These are phyloP conservation scores for Dryadomyces quercivorus DNA, from an alignment of 2,329 filamentous ascomycete species.

Conservation along the genomic window DNA sequence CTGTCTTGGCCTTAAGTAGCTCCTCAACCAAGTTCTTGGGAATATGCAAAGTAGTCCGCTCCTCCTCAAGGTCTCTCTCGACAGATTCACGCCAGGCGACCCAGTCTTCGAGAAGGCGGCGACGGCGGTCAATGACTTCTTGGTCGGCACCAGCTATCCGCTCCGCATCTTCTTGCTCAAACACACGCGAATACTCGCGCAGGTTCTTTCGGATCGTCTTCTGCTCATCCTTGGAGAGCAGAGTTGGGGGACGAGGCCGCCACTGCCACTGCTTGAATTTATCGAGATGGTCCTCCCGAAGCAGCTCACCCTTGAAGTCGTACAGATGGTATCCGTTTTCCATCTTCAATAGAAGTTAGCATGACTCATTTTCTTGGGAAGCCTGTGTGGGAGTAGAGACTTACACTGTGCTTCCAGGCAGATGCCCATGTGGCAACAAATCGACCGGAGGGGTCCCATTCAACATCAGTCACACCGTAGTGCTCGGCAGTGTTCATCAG, in stretches of 20 bases:
- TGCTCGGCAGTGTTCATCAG: constrained; percentile 90
- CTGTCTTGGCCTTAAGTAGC: constrained; percentile 44
- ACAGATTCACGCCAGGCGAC: constrained; percentile 66
- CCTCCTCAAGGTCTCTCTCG: constrained; percentile 59
- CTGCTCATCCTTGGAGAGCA: constrained; percentile 93
- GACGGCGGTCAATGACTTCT: constrained; percentile 80
- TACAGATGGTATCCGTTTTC: constrained; percentile 98
- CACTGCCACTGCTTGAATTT: constrained; percentile 97
- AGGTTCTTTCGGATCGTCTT: constrained; percentile 97
- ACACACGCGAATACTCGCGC: constrained; percentile 86
- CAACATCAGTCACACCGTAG: constrained; percentile 94
- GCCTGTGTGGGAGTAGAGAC: constrained; percentile 20
- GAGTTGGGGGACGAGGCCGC: constrained; percentile 82
- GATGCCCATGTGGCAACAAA: constrained; percentile 90
- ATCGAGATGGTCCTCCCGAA: constrained; percentile 84
- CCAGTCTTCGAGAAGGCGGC: constrained; percentile 80
- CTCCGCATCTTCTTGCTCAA: constrained; percentile 90
- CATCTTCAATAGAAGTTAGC: constrained; percentile 48
- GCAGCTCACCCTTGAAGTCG: constrained; percentile 82
- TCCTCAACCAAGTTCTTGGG: constrained; percentile 52
- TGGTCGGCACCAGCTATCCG: constrained; percentile 89
- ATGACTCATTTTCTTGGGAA: background rate
- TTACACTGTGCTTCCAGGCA: constrained; percentile 90
- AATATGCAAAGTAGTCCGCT: constrained; percentile 56
- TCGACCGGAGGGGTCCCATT: constrained; percentile 94